Percentiles rank a stretch among this genome's conserved stretches.
Conservation (phyloP, 208 protist genomes). For the Crithidia fasciculata region DNA sequence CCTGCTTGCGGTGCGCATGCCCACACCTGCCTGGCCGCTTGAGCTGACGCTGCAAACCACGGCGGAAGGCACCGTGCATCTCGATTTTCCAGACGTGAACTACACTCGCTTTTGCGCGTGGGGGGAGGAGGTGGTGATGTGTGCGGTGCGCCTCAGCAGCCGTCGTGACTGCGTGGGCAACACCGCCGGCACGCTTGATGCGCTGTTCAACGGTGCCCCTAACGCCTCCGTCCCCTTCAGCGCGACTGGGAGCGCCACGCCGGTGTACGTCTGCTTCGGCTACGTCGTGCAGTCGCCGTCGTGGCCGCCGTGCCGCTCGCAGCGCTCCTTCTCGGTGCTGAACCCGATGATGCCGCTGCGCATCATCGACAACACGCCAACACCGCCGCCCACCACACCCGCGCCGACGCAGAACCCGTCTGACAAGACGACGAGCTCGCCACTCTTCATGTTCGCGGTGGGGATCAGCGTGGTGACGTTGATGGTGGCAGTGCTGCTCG, state of each 20-base stretch:
- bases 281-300: constrained; percentile 20
- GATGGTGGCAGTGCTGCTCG: constrained; percentile 39
- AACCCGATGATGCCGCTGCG: constrained; percentile 41
- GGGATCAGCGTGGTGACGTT: constrained; percentile 33
- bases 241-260: constrained; percentile 38
- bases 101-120: constrained; percentile 28
- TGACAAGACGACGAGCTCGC: constrained; percentile 23
- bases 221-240: constrained; percentile 30
- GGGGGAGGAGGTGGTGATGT: constrained; percentile 27
- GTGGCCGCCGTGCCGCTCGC: constrained; percentile 23
- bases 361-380: constrained; percentile 29
- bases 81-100: constrained; percentile 27
- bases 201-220: constrained; percentile 33
- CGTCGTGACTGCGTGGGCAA: constrained; percentile 54
- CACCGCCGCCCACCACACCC: constrained; percentile 15
- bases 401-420: constrained; percentile 30
- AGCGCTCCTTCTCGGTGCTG: constrained; percentile 30
- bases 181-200: constrained; percentile 55
- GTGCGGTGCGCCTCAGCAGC: constrained; percentile 44
- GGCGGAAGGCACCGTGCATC: constrained; percentile 25
- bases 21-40: constrained; percentile 33
- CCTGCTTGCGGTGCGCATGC: constrained; percentile 31
- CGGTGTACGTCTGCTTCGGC: constrained; percentile 52
- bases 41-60: constrained; percentile 25
- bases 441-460: constrained; percentile 32